Conservation (phyloP, 257 asterid species). For the Oldenlandia corymbosa region DNA sequence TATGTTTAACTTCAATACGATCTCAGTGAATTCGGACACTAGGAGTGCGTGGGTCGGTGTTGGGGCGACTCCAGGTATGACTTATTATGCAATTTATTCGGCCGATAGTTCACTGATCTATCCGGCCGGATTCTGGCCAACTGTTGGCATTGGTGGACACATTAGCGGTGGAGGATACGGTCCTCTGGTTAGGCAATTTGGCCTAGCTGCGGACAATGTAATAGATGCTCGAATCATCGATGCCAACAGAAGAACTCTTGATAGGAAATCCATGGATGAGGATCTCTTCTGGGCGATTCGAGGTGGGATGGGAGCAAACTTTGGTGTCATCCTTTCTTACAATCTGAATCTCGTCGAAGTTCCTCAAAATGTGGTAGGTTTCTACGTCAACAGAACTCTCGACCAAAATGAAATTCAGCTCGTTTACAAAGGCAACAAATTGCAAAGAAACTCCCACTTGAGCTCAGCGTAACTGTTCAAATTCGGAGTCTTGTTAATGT, state of each 20-base stretch:
- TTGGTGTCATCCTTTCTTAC: neutral
- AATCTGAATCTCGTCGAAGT: neutral
- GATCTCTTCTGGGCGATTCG: slow-evolving; percentile 6
- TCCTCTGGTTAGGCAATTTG: neutral
- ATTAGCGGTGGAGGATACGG: slow-evolving; percentile 11
- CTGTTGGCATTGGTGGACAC: slow-evolving; percentile 4
- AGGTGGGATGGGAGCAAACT: neutral
- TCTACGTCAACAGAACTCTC: neutral
- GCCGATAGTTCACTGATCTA: neutral
- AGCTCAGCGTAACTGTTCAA: neutral
- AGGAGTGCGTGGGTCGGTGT: slow-evolving; percentile 6
- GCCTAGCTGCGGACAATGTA: neutral
- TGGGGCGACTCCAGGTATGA: neutral
- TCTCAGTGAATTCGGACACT: neutral
- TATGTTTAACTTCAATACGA: neutral
- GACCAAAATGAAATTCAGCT: neutral
- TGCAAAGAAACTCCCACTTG: neutral
- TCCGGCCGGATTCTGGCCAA: neutral
- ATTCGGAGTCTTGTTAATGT: neutral
- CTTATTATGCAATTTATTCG: neutral
- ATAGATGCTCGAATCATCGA: neutral
- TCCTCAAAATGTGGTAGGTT: neutral
- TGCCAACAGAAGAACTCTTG: too few relatives aligned
- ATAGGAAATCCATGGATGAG: too few relatives aligned
- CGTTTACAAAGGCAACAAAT: slow-evolving; percentile 6